Conservation (phyloP, 2,329 filamentous ascomycete species). For the Cladophialophora chaetospira region DNA sequence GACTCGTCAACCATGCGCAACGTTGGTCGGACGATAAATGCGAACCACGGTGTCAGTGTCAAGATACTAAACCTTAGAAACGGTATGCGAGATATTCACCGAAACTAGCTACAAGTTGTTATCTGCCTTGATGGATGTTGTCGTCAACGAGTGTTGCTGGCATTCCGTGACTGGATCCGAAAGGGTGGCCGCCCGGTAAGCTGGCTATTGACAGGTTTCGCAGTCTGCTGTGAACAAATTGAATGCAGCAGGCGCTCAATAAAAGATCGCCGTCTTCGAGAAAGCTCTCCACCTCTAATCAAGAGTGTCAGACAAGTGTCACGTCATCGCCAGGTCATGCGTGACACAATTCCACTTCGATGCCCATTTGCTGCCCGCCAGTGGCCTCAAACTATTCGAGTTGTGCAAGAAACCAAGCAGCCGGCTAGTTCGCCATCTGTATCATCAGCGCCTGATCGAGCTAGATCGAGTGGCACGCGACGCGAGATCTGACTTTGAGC, state of each 20-base stretch:
- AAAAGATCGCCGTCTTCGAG: constrained; percentile 10
- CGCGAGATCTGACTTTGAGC: constrained; percentile 30
- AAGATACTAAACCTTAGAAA: too few relatives aligned
- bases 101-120: too few relatives aligned
- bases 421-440: constrained; percentile 16
- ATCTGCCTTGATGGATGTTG: too few relatives aligned
- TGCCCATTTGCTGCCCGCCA: constrained; percentile 3
- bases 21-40: too few relatives aligned
- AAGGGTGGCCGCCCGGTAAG: not conserved
- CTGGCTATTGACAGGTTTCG: not conserved
- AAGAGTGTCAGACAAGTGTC: constrained; percentile 19
- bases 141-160: not conserved
- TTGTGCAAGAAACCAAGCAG: constrained; percentile 2
- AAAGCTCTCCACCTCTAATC: constrained; percentile 2
- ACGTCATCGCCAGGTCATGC: constrained; percentile 19
- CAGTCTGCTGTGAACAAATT: not conserved
- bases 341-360: constrained; percentile 8
- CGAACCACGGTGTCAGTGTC: too few relatives aligned
- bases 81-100: too few relatives aligned
- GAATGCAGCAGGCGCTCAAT: constrained; percentile 7
- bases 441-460: constrained; percentile 13
- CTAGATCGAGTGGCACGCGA: constrained; percentile 25
- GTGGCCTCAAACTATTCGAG: constrained; percentile 6
- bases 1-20: too few relatives aligned
- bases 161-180: not conserved